Base-by-base conservation (phyloP, 331 rosid genomes). In the Stylosanthes scabra region DNA sequence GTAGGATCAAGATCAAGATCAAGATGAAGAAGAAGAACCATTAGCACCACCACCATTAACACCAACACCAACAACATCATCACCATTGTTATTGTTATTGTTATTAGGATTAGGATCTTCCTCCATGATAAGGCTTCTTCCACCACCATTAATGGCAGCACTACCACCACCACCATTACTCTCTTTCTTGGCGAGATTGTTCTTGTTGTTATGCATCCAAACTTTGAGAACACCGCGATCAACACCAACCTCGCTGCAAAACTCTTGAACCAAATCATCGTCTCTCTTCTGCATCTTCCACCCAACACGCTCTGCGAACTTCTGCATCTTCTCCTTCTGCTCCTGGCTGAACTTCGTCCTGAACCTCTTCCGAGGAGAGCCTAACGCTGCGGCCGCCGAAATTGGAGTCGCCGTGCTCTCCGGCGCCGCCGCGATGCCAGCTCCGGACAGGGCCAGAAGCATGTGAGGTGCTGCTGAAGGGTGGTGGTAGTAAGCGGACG, bases 121-220 rank as follows among this genome's bases (percentile, higher is more conserved):
- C 60, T 85, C 77, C 13, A 71, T 10, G 55, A 44, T 56, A 59
- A 44, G 47, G 34, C 56, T 77, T 77, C 74, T 78, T 0, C 55
- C 70, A 74, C 13, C 54, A 8, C 71, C 83, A 37, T 73, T 73
- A 34, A 34, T 34, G 7, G 14, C 31, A 50, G 15, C 55, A 31
- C 15, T n/a, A n/a, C 25, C 41, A 49, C 1, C 16, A 59, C 12
- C 11, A 9, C 45, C 16, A 52, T 0, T 47, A 20, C 8, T 64
- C 9, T 85, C 85, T 50, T 78, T 85, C 74, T 83, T 95, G 0
- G 68, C 81, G 5, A 86, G 71, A 16, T 86, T 84, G 88, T 88
- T 92, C 81, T 95, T 95, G 68, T 95, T 95, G 83, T 95, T 95
- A 61, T 95, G 99, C 99, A 95, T 91, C 99, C 98, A 95, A 8